Conservation (phyloP, 805 yeast genomes). For the Suhomyces faveliae region DNA sequence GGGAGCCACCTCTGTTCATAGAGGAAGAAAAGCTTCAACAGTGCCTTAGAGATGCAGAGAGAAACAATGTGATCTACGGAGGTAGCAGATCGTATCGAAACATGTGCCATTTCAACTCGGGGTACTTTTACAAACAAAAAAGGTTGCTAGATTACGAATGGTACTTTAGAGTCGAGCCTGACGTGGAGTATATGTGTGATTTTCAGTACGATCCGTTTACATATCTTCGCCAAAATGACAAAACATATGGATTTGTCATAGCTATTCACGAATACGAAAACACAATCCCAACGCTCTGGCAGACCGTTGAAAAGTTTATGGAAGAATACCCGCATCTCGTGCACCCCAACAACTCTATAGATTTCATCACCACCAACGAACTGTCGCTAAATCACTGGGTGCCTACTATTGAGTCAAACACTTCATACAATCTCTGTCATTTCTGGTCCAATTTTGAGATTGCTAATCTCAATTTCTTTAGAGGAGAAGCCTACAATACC, state of each 20-base stretch:
- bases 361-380: constrained; percentile 47
- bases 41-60: constrained; percentile 19
- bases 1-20: constrained; percentile 40
- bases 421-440: constrained; percentile 54
- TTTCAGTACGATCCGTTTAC: constrained; percentile 55
- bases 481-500: constrained; percentile 44
- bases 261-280: constrained; percentile 52
- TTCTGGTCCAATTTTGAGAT: constrained; percentile 68
- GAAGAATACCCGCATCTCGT: constrained; percentile 42
- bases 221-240: constrained; percentile 40
- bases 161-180: constrained; percentile 63
- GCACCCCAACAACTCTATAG: constrained; percentile 47
- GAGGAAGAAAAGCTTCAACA: constrained; percentile 28
- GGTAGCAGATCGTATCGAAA: constrained; percentile 51
- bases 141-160: constrained; percentile 48
- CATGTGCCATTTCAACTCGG: constrained; percentile 77
- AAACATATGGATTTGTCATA: constrained; percentile 50
- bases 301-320: constrained; percentile 46
- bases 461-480: constrained; percentile 49
- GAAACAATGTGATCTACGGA: constrained; percentile 42
- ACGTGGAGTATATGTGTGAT: constrained; percentile 54
- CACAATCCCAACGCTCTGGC: constrained; percentile 54
- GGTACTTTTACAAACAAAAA: constrained; percentile 52
- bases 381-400: constrained; percentile 23
- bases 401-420: constrained; percentile 11